phyloP scores from a whole-genome alignment of 306 rosid genomes.

The Cyamopsis tetragonoloba region DNA sequence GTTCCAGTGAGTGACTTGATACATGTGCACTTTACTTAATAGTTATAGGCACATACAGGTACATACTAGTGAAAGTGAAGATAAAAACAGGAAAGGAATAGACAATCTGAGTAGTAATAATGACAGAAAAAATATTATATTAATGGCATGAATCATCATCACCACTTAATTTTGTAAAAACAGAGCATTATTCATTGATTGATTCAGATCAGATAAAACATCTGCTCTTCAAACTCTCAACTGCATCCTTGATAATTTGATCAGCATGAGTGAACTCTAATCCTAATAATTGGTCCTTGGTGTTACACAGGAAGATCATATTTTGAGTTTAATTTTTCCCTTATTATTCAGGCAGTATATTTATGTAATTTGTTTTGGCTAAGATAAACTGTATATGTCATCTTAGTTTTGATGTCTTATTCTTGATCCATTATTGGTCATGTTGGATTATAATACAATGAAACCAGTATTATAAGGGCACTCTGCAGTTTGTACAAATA shows the following conservation, averaged over 20 bases:
- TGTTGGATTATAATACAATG: conserved; percentile 8
- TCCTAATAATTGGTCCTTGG: conserved; percentile 33
- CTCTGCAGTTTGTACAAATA: conserved; percentile 21
- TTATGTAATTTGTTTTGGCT: background rate
- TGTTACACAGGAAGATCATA: background rate
- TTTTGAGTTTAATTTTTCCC: background rate
- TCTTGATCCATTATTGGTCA: background rate
- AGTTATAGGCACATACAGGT: no score
- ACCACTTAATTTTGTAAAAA: conserved; percentile 24
- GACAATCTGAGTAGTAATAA: background rate
- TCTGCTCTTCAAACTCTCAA: conserved; percentile 56
- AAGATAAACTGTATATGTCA: background rate
- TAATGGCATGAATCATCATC: background rate
- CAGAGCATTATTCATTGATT: background rate
- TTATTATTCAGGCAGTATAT: background rate
- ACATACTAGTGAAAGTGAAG: background rate
- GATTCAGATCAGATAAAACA: conserved; percentile 30
- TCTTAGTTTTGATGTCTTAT: background rate
- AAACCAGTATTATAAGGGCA: background rate
- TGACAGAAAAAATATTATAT: background rate
- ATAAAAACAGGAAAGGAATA: background rate
- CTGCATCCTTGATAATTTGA: conserved; percentile 73
- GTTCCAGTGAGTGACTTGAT: no score
- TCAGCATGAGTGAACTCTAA: conserved; percentile 69
- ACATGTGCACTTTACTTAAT: no score